Evolutionary conservation across 2,329 filamentous ascomycete genomes (phyloP).

Genomic region (Colletotrichum camelliae): DNA sequence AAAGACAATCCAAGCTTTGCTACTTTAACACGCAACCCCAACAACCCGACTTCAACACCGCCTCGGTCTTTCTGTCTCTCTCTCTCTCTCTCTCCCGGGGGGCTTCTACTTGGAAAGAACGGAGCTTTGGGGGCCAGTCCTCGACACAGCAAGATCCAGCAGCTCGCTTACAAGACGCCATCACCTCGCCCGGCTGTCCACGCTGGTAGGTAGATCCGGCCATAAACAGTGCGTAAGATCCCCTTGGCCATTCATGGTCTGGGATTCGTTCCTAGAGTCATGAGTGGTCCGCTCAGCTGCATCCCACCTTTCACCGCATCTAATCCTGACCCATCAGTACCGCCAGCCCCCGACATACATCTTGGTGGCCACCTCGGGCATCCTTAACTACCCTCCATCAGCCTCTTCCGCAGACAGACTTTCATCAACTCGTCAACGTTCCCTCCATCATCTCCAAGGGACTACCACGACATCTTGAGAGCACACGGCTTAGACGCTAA

Average conservation of each 20-base stretch:
- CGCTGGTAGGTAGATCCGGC: not conserved
- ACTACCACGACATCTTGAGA: not conserved
- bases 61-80: not conserved
- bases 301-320: conserved; percentile 17
- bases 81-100: not conserved
- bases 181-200: not conserved
- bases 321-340: conserved; percentile 13
- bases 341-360: conserved; percentile 1
- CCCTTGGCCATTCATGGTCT: conserved; percentile 8
- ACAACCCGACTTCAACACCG: not conserved
- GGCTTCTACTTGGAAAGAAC: not conserved
- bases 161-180: not conserved
- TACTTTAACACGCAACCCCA: not conserved
- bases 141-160: not conserved
- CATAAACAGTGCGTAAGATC: conserved; percentile 5
- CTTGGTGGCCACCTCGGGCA: not conserved
- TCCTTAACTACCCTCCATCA: not conserved
- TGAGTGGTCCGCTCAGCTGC: conserved; percentile 17
- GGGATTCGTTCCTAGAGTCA: not conserved
- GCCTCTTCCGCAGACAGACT: not conserved
- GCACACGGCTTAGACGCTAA: not conserved
- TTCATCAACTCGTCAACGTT: not conserved
- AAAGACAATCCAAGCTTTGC: not conserved
- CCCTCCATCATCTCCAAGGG: not conserved
- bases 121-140: not conserved